Evolutionary conservation across 2,329 filamentous ascomycete species (phyloP), one percentile per base, ranked within the genome.

Genomic region (Fusarium denticulatum): DNA sequence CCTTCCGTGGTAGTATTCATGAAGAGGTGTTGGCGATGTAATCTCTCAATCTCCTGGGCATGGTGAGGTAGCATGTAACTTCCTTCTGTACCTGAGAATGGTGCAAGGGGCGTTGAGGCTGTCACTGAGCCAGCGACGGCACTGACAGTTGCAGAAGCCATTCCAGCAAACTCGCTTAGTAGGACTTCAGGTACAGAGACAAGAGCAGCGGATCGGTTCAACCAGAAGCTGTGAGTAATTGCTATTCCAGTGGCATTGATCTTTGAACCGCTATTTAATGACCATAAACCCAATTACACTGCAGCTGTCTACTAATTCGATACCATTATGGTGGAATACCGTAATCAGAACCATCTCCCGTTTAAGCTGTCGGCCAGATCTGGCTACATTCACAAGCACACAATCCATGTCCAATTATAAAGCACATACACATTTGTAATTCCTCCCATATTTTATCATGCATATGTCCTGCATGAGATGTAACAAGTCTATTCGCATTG

Each of bases 141-240:
- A 26, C 32, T 37, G 22, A 26, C 9, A 22, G 49, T 50, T 34
- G 30, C 30, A 24, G 30, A 11, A 50, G 47, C n/a, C 47, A 50
- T 50, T 34, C 24, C 16, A 34, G 30, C 4, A n/a, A 30, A 12
- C 30, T 16, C 14, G 26, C 13, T 47, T 22, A 12, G 20, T 30
- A 7, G 20, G 6, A 30, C 7, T 11, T 20, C 2, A 9, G 9
- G 5, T 30, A n/a, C 10, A 16, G 20, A 30, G 20, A 30, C 20
- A n/a, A 49, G 10, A 22, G 14, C 7, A 20, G 14, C 6, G 14
- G 5, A 7, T 30, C 0, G 22, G 18, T 16, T 22, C 7, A 15
- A 0, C 18, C 4, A 10, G 9, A 7, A 30, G 20, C 10, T 49
- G 20, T 12, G 6, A n/a, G 5, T 13, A 8, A 22, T 3, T 12